Percentiles rank a stretch among this genome's conserved stretches.
Conservation (phyloP, 2,329 filamentous ascomycete genomes). For the Neobulgaria alba region DNA sequence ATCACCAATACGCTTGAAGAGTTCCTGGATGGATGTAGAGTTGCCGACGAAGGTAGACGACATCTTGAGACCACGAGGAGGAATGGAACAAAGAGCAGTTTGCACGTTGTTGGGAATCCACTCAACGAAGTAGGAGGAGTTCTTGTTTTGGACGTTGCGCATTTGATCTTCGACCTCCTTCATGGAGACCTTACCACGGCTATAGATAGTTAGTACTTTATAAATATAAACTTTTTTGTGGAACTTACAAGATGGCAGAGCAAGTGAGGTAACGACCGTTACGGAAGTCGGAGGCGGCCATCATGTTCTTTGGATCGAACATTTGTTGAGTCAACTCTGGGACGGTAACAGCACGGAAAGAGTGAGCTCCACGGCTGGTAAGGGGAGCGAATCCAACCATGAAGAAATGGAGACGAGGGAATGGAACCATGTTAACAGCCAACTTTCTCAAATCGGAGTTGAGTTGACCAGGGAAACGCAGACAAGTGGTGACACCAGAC, state of each 20-base stretch:
- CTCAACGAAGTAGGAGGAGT: constrained; percentile 98
- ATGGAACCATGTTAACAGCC: constrained; percentile 99
- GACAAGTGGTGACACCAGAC: constrained; percentile 96
- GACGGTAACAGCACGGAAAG: constrained; percentile 95
- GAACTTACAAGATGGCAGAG: constrained; percentile 80
- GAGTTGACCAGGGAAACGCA: constrained; percentile 98
- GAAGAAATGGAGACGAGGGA: constrained; percentile 99
- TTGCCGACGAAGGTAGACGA: constrained; percentile 98
- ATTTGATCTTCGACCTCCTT: constrained; percentile 99
- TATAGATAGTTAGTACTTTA: constrained; percentile 32
- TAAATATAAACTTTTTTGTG: constrained; percentile 11
- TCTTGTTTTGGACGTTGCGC: constrained; percentile 99
- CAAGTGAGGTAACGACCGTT: constrained; percentile 99
- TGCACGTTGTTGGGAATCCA: constrained; percentile 99
- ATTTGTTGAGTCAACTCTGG: constrained; percentile 99
- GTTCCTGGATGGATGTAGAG: constrained; percentile 99
- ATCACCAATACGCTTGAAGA: constrained; percentile 99
- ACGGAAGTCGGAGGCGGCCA: constrained; percentile 99
- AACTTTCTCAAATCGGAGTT: constrained; percentile 99
- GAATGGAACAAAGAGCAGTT: constrained; percentile 98
- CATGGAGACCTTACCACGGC: constrained; percentile 99
- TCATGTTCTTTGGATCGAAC: constrained; percentile 99
- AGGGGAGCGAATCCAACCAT: constrained; percentile 99
- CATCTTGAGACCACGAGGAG: constrained; percentile 97
- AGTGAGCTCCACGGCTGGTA: constrained; percentile 83